These are phyloP conservation scores for Colletotrichum abscissum DNA, from an alignment of 2,329 filamentous ascomycete species.

Conservation along the genomic window DNA sequence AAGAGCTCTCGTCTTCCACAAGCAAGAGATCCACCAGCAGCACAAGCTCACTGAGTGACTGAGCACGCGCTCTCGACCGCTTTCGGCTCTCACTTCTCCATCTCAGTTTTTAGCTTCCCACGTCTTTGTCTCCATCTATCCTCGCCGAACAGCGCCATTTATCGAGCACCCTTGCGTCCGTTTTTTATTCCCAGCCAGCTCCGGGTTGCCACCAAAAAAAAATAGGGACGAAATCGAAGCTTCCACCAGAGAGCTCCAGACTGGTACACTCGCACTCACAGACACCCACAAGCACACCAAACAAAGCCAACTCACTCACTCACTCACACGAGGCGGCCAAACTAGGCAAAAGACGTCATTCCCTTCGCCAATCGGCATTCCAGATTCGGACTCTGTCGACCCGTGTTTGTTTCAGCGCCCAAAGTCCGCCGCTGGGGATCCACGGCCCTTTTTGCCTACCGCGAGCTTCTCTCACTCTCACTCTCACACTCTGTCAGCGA, in stretches of 20 bases:
- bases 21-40: background rate
- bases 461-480: background rate
- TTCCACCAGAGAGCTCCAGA: background rate
- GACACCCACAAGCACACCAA: background rate
- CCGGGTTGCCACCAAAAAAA: background rate
- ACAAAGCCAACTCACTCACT: background rate
- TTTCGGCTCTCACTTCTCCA: slow-evolving; percentile 13
- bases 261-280: background rate
- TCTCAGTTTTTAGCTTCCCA: background rate
- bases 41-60: background rate
- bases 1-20: background rate
- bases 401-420: slow-evolving; percentile 34
- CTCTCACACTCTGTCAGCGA: slow-evolving; percentile 12
- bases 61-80: background rate
- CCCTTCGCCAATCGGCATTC: slow-evolving; percentile 9
- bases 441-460: slow-evolving; percentile 2
- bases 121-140: background rate
- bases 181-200: slow-evolving; percentile 19
- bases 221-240: background rate
- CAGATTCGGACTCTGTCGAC: slow-evolving; percentile 17
- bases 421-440: slow-evolving; percentile 23
- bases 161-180: slow-evolving; percentile 14
- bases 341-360: slow-evolving; percentile 22
- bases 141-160: slow-evolving; percentile 12
- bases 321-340: background rate